Evolutionary conservation across 176 grass and related monocot species (phyloP).

Genomic region (Neostapfia colusana): DNA sequence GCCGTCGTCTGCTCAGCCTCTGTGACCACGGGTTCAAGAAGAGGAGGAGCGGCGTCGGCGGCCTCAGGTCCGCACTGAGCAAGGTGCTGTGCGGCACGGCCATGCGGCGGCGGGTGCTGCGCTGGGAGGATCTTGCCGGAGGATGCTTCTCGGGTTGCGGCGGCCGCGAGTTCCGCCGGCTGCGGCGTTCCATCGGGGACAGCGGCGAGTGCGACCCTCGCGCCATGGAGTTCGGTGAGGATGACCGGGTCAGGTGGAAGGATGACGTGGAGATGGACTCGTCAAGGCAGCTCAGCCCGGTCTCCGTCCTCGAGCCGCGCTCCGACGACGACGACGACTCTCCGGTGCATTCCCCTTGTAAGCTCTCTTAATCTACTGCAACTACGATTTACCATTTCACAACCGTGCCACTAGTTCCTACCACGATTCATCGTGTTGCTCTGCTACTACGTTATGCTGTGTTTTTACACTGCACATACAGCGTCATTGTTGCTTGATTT

Average conservation of each 20-base stretch:
- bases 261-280: constrained; percentile 33
- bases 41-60: neutral
- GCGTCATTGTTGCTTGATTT: no score
- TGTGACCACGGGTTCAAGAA: constrained; percentile 59
- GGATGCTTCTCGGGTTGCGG: constrained; percentile 35
- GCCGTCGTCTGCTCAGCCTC: constrained; percentile 56
- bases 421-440: no score
- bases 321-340: constrained; percentile 52
- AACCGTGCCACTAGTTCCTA: no score
- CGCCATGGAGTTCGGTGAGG: constrained; percentile 28
- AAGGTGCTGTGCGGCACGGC: constrained; percentile 41
- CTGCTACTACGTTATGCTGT: no score
- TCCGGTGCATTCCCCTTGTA: constrained; percentile 37
- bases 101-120: constrained; percentile 35
- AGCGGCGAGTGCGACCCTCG: constrained; percentile 43
- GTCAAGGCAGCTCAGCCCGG: constrained; percentile 80
- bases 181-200: constrained; percentile 22
- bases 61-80: constrained; percentile 28
- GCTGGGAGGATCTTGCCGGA: constrained; percentile 31
- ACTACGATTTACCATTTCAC: neutral
- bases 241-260: constrained; percentile 23
- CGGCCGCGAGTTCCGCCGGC: constrained; percentile 54
- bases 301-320: constrained; percentile 83
- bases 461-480: no score
- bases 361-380: neutral